Conservation (phyloP, 2,329 filamentous ascomycete genomes). For the Chaetomiaceae sp. region DNA sequence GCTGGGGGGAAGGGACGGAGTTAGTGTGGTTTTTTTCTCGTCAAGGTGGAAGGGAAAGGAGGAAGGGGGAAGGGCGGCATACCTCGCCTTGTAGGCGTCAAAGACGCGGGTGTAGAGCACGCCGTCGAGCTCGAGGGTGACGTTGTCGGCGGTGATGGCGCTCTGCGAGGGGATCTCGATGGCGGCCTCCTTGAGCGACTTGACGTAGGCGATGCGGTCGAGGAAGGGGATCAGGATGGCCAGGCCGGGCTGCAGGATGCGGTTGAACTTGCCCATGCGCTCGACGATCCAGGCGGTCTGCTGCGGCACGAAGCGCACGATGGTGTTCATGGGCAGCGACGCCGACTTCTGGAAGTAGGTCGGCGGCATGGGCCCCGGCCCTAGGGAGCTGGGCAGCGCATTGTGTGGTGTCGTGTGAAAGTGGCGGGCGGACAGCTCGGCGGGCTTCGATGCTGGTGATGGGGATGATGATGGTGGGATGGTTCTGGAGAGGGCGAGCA, state of each 20-base stretch:
- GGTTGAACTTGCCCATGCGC: slow-evolving; percentile 96
- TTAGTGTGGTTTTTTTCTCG: too few relatives aligned
- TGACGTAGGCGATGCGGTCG: slow-evolving; percentile 96
- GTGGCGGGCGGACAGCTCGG: slow-evolving; percentile 7
- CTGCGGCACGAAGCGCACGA: slow-evolving; percentile 96
- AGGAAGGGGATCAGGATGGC: slow-evolving; percentile 84
- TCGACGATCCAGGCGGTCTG: slow-evolving; percentile 99
- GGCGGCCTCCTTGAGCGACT: slow-evolving; percentile 90
- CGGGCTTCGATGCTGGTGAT: not conserved
- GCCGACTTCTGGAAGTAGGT: slow-evolving; percentile 71
- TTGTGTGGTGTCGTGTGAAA: slow-evolving; percentile 23
- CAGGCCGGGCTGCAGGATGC: slow-evolving; percentile 86
- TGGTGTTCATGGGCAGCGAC: slow-evolving; percentile 80
- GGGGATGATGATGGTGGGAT: too few relatives aligned
- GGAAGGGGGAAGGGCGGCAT: slow-evolving; percentile 24
- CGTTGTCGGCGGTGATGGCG: slow-evolving; percentile 97
- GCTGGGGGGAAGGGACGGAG: slow-evolving; percentile 51
- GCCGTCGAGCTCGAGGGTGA: slow-evolving; percentile 91
- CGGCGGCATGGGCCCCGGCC: slow-evolving; percentile 41
- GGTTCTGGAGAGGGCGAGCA: not conserved
- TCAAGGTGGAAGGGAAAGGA: not conserved
- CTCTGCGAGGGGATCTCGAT: slow-evolving; percentile 97
- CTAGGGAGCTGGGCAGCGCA: slow-evolving; percentile 21
- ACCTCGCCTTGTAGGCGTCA: slow-evolving; percentile 98
- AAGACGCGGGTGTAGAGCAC: slow-evolving; percentile 94